These are phyloP conservation scores for Ceratocystiopsis brevicomis DNA, from an alignment of 2,329 filamentous ascomycete genomes.

Conservation along the genomic window DNA sequence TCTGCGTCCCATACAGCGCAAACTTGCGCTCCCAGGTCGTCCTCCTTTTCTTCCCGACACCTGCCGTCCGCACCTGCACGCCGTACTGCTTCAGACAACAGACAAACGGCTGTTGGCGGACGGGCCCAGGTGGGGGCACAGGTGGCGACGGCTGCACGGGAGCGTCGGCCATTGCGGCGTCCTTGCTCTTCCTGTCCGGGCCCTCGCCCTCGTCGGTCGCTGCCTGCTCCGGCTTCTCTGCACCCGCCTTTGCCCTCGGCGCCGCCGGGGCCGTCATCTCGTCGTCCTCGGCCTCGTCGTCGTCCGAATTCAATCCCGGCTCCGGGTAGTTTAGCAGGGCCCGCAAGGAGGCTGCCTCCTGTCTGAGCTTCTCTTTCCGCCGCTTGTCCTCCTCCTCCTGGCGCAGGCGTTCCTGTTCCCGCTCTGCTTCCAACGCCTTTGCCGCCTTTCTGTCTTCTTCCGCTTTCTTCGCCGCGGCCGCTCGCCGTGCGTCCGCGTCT, in stretches of 20 bases:
- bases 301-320: conserved; percentile 11
- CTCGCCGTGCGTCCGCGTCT: conserved; percentile 10
- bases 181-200: background rate
- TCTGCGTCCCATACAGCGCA: conserved; percentile 44
- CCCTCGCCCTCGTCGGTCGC: conserved; percentile 15
- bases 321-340: conserved; percentile 12
- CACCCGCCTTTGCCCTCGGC: no score
- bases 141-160: conserved; percentile 2
- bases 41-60: background rate
- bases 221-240: no score
- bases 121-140: conserved; percentile 3
- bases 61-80: conserved; percentile 20
- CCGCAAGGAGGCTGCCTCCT: no score
- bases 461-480: conserved; percentile 8
- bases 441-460: conserved; percentile 6
- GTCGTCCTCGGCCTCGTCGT: background rate
- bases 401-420: conserved; percentile 8
- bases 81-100: conserved; percentile 60
- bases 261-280: background rate
- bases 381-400: conserved; percentile 23
- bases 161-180: background rate
- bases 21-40: conserved; percentile 40
- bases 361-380: conserved; percentile 6
- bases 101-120: conserved; percentile 38
- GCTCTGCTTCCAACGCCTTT: conserved; percentile 19